Base-by-base conservation (phyloP, 352 stramenopile genomes). In the Globisporangium emineosum region DNA sequence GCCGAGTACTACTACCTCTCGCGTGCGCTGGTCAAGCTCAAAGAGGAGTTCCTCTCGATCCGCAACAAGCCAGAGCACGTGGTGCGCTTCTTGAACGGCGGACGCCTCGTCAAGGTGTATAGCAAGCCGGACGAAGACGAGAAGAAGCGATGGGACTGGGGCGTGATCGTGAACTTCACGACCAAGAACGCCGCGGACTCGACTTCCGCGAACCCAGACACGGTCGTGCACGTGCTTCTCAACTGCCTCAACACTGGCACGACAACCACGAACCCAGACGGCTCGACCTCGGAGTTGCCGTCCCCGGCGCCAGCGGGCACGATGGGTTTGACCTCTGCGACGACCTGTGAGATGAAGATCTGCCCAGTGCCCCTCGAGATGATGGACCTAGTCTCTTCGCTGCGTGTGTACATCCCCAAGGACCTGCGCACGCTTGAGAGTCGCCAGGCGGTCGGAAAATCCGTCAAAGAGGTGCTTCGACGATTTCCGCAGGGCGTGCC, bases 1-100 rank as follows among this genome's bases (percentile, higher is more conserved):
- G 88, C 82, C 53, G 87, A 94, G 68, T 96, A 97, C 65, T 95
- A 93, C 65, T 90, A 93, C 60, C 79, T 98, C 65, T 91, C 91
- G 50, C 83, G 91, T 55, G 93, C 98, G 60, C 81, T 99, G n/a
- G 72, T 97, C 32, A 77, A 96, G 32, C 87, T 96, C 3, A 89
- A 97, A 70, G 82, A 90, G 58, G 97, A 98, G 37, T 97, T 99
- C 55, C 72, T 93, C 32, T 86, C 84, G 13, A 89, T 98, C 35
- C 83, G 96, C 40, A 97, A 96, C 70, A 93, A 96, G 55, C 95
- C 96, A 1, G 84, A 98, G 52, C 79, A 97, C 67, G 77, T 97
- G 53, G 74, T 98, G 27, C 95, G 92, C 8, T 99, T 99, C 73
- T 77, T 99, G 2, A 96, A 98, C 55, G 72, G 88, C 12, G 96